Evolutionary conservation across 768 basidiomycete genomes (phyloP).

Genomic region (Hygrophorus pudorinus): DNA sequence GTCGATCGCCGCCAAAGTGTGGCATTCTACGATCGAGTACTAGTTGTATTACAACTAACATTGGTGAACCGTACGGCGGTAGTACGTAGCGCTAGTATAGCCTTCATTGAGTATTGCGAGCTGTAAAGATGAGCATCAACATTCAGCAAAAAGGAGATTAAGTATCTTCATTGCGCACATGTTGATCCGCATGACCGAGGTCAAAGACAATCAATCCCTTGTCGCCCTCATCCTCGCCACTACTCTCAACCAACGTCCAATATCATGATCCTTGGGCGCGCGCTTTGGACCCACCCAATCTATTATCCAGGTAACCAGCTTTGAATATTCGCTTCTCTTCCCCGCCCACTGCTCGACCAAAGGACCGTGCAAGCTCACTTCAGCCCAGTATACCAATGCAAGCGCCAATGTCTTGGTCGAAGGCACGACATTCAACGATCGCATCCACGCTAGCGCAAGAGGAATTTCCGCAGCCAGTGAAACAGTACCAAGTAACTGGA

Average conservation of each 20-base stretch:
- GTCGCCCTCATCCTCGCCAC: conserved; percentile 23
- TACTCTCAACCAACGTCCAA: conserved; percentile 24
- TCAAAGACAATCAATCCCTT: too few relatives aligned
- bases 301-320: conserved; percentile 40
- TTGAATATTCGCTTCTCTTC: conserved; percentile 32
- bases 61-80: too few relatives aligned
- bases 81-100: too few relatives aligned
- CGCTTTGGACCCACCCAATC: conserved; percentile 45
- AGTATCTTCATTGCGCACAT: too few relatives aligned
- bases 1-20: too few relatives aligned
- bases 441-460: conserved; percentile 66
- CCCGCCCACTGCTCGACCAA: conserved; percentile 38
- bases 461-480: conserved; percentile 51
- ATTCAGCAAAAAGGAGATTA: too few relatives aligned
- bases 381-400: conserved; percentile 61
- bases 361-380: conserved; percentile 54
- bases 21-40: too few relatives aligned
- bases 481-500: conserved; percentile 48
- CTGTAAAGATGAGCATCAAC: too few relatives aligned
- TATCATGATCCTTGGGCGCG: conserved; percentile 29
- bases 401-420: conserved; percentile 45
- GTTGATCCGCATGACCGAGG: too few relatives aligned
- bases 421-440: conserved; percentile 41
- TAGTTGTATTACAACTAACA: too few relatives aligned
- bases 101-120: too few relatives aligned